These are phyloP conservation scores for Viridothelium virens DNA, from an alignment of 495 filamentous ascomycete genomes.

Conservation along the genomic window DNA sequence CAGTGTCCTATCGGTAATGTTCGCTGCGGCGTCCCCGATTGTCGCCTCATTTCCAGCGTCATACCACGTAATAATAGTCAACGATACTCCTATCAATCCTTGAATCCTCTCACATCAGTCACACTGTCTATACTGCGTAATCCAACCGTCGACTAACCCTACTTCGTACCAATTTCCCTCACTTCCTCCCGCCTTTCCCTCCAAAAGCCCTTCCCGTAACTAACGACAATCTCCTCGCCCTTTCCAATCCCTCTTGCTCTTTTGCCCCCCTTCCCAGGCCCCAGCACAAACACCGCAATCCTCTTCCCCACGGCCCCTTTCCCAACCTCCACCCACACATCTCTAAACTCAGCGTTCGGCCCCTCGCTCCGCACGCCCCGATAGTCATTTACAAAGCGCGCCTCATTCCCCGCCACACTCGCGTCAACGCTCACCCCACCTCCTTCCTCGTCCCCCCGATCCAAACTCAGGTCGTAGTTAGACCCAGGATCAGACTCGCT, in stretches of 20 bases:
- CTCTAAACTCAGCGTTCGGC: constrained; percentile 56
- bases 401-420: constrained; percentile 55
- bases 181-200: constrained; percentile 27
- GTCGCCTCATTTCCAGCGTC: too few species aligned
- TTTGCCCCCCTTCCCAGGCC: constrained; percentile 46
- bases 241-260: constrained; percentile 47
- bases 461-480: constrained; percentile 62
- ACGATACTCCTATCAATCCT: background rate
- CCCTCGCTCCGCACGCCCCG: constrained; percentile 46
- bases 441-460: constrained; percentile 36
- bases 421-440: constrained; percentile 57
- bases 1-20: too few species aligned
- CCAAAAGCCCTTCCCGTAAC: constrained; percentile 64
- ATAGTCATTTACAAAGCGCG: constrained; percentile 67
- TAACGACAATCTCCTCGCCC: constrained; percentile 57
- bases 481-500: constrained; percentile 41
- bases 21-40: too few species aligned
- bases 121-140: background rate
- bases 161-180: background rate
- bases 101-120: background rate
- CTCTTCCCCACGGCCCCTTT: constrained; percentile 39
- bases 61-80: too few species aligned
- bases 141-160: background rate
- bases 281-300: constrained; percentile 56
- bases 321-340: constrained; percentile 32